Conservation (phyloP, 2,329 filamentous ascomycete genomes). For the Fusarium nygamai region DNA sequence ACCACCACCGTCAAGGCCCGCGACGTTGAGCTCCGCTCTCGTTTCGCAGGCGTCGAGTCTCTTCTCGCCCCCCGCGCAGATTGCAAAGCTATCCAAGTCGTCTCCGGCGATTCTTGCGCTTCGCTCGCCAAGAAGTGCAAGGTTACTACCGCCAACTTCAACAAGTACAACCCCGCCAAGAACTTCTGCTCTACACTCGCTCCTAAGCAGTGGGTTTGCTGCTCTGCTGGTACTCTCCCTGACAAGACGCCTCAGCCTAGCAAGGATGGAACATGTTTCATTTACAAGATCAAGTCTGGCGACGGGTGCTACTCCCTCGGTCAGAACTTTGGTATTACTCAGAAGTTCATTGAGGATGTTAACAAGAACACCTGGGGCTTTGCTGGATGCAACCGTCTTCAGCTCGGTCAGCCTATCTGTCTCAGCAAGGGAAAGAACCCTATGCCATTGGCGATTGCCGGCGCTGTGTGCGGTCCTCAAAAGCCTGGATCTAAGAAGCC, state of each 20-base stretch:
- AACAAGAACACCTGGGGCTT: constrained; percentile 54
- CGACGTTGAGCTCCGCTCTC: constrained; percentile 25
- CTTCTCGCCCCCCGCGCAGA: constrained; percentile 33
- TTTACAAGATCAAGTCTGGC: constrained; percentile 44
- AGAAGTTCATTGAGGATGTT: constrained; percentile 48
- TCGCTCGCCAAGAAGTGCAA: constrained; percentile 51
- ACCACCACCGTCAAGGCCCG: constrained; percentile 27
- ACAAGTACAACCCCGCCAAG: constrained; percentile 49
- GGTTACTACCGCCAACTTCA: constrained; percentile 51
- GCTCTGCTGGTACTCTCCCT: constrained; percentile 48
- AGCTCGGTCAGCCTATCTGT: constrained; percentile 45
- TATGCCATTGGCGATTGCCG: constrained; percentile 45
- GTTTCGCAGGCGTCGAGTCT: constrained; percentile 21
- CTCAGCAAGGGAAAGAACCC: constrained; percentile 48
- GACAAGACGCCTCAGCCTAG: constrained; percentile 47
- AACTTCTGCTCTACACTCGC: constrained; percentile 49
- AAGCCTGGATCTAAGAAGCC: constrained; percentile 43
- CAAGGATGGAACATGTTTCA: constrained; percentile 49
- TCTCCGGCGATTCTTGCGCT: constrained; percentile 50
- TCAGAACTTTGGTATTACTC: constrained; percentile 47
- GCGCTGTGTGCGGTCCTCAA: constrained; percentile 50
- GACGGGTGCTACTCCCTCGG: constrained; percentile 50
- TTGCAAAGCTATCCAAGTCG: constrained; percentile 44
- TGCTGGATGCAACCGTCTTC: constrained; percentile 46
- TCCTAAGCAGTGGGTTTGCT: constrained; percentile 50